Evolutionary conservation across 2,329 filamentous ascomycete genomes (phyloP).

Genomic region (Aspergillus hiratsukae): DNA sequence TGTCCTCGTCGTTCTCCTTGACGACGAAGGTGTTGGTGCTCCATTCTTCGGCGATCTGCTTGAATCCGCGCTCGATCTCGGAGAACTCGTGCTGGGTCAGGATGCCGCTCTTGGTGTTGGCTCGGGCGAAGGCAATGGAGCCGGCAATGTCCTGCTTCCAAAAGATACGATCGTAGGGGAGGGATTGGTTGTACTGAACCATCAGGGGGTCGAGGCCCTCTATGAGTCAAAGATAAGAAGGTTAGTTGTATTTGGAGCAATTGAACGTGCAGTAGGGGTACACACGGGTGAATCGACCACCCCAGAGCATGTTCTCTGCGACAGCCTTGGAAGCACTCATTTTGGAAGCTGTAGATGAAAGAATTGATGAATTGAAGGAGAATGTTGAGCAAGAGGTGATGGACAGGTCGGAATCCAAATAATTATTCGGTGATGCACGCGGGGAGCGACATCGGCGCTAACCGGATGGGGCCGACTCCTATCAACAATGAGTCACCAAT

Average conservation of each 20-base stretch:
- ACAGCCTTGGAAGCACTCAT: slow-evolving; percentile 36
- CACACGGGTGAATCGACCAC: slow-evolving; percentile 57
- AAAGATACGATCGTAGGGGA: slow-evolving; percentile 73
- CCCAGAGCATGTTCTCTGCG: slow-evolving; percentile 55
- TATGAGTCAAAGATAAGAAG: slow-evolving; percentile 28
- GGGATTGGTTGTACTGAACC: slow-evolving; percentile 76
- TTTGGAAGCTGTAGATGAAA: slow-evolving; percentile 12
- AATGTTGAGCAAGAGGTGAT: neutral
- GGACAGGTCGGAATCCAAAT: neutral
- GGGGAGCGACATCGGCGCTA: neutral
- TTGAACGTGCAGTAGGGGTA: slow-evolving; percentile 7
- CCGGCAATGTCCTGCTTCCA: slow-evolving; percentile 78
- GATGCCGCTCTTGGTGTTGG: slow-evolving; percentile 71
- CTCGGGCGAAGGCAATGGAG: slow-evolving; percentile 74
- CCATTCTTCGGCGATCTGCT: slow-evolving; percentile 48
- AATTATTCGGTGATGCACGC: neutral
- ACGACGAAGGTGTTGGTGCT: slow-evolving; percentile 33
- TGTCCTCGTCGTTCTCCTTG: slow-evolving; percentile 50
- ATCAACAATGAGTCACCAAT: neutral
- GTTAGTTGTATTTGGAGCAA: slow-evolving; percentile 17
- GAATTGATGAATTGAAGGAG: slow-evolving; percentile 4
- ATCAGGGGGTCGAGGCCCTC: slow-evolving; percentile 82
- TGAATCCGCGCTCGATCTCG: slow-evolving; percentile 68
- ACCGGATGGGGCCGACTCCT: neutral
- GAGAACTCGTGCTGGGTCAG: slow-evolving; percentile 68